A percentile compares a stretch with the other conserved stretches of the same genome.
Evolutionary conservation across 2,329 filamentous ascomycete species (phyloP).

Genomic region (Fusarium vanettenii): DNA sequence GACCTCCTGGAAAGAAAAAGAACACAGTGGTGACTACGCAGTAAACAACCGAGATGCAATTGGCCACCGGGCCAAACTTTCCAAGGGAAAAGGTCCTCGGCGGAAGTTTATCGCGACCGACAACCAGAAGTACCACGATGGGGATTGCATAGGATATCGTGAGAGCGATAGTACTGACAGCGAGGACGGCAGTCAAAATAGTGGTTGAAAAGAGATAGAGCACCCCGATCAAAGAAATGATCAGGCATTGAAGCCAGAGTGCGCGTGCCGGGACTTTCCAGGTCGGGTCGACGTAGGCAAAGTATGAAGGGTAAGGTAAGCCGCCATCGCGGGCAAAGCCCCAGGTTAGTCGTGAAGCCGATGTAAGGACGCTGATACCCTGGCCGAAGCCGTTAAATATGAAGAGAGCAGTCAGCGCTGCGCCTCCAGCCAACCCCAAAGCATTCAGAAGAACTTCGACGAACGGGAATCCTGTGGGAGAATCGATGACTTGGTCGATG

Average conservation of each 20-base stretch:
- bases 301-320: not conserved
- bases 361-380: not conserved
- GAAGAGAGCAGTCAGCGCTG: not conserved
- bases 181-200: not conserved
- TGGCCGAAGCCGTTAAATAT: not conserved
- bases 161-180: not conserved
- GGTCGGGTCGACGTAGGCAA: not conserved
- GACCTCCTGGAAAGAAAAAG: not conserved
- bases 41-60: not conserved
- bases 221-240: not conserved
- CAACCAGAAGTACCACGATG: not conserved
- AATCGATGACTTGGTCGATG: not conserved
- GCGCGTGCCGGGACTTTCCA: not conserved
- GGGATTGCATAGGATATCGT: not conserved
- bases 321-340: not conserved
- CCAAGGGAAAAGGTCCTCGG: not conserved
- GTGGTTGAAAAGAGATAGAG: not conserved
- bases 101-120: not conserved
- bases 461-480: not conserved
- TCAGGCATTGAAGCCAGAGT: not conserved
- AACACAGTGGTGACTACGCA: not conserved
- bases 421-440: not conserved
- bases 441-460: not conserved
- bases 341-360: not conserved
- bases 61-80: not conserved